Evolutionary conservation across 2,329 filamentous ascomycete species (phyloP), one percentile per base, ranked within the genome.

Genomic region (Penicillium sp.): DNA sequence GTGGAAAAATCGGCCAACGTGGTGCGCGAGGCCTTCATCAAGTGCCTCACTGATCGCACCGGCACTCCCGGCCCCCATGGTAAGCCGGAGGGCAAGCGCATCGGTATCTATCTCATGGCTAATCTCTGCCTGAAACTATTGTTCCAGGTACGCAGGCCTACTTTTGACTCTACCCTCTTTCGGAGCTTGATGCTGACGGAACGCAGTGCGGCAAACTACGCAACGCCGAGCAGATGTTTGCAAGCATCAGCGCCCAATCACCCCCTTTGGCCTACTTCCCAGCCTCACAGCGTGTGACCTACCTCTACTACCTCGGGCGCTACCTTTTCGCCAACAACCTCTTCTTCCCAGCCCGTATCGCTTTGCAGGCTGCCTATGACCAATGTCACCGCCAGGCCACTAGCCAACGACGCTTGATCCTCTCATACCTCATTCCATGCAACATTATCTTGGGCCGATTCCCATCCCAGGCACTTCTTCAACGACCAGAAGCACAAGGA

Each of bases 301-400:
- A 92, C 66, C 86, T 97, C 14, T 97, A 96, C 77, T 96, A 96
- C 70, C 86, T 97, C 6, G 93, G 93, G 17, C 88, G 91, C 56
- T 97, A 93, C 75, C 86, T 92, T 68, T 91, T 96, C 71, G 86
- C 89, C 60, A 92, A 90, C 71, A 88, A 86, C 62, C 88, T 96
- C 69, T 96, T 91, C 73, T 85, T 84, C 59, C 86, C 89, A 26
- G 91, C 92, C 0, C 84, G 88, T 50, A 78, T 85, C 46, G 90
- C 88, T 35, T 78, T 97, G 7, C 84, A 95, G 67, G 82, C 87
- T 26, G 90, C 93, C 3, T 97, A 96, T 73, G 77, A 87, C 48
- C 88, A 95, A 72, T 89, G 90, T 61, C 83, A 85, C 59, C 68
- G 71, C n/a, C 72, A 75, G 52, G 80, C 77, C 42, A 60, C 77